These are phyloP conservation scores for Phytophthora tubulina DNA, from an alignment of 352 stramenopile genomes.

Conservation along the genomic window DNA sequence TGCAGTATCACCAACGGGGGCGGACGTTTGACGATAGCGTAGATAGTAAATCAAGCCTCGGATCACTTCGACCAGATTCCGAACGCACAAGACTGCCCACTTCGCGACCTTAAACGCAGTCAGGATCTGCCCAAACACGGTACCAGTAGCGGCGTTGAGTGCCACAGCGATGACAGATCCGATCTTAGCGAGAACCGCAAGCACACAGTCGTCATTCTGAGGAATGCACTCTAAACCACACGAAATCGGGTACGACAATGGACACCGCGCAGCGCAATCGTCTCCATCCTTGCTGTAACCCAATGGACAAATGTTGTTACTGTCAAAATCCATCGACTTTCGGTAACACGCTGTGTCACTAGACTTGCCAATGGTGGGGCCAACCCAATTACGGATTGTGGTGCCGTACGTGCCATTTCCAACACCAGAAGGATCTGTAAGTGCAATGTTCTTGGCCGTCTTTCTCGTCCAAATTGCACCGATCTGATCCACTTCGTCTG, in stretches of 20 bases:
- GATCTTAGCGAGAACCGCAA: conserved; percentile 26
- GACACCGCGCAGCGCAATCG: conserved; percentile 35
- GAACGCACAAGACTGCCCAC: conserved; percentile 19
- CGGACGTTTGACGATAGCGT: conserved; percentile 32
- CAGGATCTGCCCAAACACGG: conserved; percentile 21
- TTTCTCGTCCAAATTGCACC: conserved; percentile 41
- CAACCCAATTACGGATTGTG: conserved; percentile 42
- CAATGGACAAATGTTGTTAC: conserved; percentile 34
- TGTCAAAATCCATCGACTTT: conserved; percentile 27
- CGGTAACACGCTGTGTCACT: conserved; percentile 39
- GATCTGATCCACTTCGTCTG: conserved; percentile 35
- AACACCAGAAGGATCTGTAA: conserved; percentile 31
- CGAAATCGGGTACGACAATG: conserved; percentile 34
- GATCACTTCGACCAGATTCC: conserved; percentile 21
- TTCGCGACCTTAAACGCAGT: conserved; percentile 20
- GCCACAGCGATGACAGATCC: conserved; percentile 30
- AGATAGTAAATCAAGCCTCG: conserved; percentile 33
- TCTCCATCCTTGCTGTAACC: conserved; percentile 33
- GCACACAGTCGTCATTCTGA: conserved; percentile 36
- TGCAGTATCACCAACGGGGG: conserved; percentile 21
- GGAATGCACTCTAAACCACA: conserved; percentile 41
- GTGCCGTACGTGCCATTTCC: conserved; percentile 34
- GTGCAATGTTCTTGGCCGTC: conserved; percentile 22
- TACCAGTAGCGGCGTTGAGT: conserved; percentile 27
- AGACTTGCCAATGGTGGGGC: conserved; percentile 25